Percentiles rank a stretch among this genome's conserved stretches.
These are phyloP conservation scores for Metschnikowia lunata DNA, from an alignment of 805 yeast genomes.

Conservation along the genomic window DNA sequence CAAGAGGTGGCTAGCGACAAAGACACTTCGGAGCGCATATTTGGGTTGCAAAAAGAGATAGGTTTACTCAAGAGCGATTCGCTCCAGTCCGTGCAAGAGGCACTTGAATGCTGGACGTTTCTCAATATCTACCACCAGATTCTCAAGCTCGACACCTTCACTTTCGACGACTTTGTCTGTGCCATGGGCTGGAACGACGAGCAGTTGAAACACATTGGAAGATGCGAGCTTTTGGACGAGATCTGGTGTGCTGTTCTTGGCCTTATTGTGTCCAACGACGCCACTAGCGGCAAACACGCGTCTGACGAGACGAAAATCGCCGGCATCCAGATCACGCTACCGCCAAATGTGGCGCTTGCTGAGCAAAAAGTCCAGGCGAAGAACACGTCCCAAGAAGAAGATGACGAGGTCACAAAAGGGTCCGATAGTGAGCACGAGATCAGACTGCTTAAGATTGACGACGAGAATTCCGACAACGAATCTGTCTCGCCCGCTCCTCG, in stretches of 20 bases:
- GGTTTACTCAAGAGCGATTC: not conserved
- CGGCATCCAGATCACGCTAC: slow-evolving; percentile 33
- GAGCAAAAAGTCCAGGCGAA: not conserved
- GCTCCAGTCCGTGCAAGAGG: slow-evolving; percentile 30
- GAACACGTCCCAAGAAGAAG: not conserved
- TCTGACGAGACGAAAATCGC: slow-evolving; percentile 27
- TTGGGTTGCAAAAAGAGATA: not conserved
- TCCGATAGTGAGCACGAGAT: slow-evolving; percentile 20
- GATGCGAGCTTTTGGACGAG: slow-evolving; percentile 57
- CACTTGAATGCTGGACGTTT: slow-evolving; percentile 72
- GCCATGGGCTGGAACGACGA: slow-evolving; percentile 46
- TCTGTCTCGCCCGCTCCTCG: slow-evolving; percentile 7
- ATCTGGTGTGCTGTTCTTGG: slow-evolving; percentile 63
- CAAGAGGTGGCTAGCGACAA: slow-evolving; percentile 1
- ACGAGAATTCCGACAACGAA: slow-evolving; percentile 6
- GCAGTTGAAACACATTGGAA: slow-evolving; percentile 36
- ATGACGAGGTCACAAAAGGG: slow-evolving; percentile 10
- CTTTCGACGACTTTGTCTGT: slow-evolving; percentile 72
- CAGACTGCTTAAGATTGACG: slow-evolving; percentile 22
- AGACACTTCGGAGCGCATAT: not conserved
- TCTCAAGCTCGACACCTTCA: slow-evolving; percentile 62
- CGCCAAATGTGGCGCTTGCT: slow-evolving; percentile 21
- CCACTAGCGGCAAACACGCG: slow-evolving; percentile 24
- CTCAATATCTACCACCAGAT: slow-evolving; percentile 66
- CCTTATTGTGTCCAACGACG: slow-evolving; percentile 45